Evolutionary conservation across 176 grass and related monocot genomes (phyloP), one percentile per base, ranked within the genome.

Genomic region (Oryza punctata): DNA sequence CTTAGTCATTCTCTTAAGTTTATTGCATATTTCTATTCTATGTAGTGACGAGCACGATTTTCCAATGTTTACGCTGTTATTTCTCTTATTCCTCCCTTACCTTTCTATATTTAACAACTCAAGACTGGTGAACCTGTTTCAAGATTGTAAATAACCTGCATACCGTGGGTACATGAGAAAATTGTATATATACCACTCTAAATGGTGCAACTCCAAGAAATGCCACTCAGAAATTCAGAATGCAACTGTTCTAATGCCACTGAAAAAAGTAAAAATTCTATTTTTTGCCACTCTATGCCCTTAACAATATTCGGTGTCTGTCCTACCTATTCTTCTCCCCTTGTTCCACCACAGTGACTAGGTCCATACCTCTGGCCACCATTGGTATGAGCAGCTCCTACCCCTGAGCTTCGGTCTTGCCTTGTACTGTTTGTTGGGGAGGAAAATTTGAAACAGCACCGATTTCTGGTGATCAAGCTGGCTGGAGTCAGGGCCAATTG

Each of bases 31-130:
- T 12, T 45, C 54, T 70, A 63, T 60, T 70, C 25, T 63, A 33
- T 64, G 41, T 50, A 63, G 67, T 71, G 23, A 41, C 19, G 60
- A 85, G 32, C 26, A 32, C 52, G 46, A 45, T 23, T 80, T 75
- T 75, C 46, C 15, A 49, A 18, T 69, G 73, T 65, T 72, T 33
- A 33, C 35, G 6, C 27, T 29, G 19, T 33, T 78, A 32, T 7
- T 63, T 43, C 18, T 64, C 64, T 38, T 47, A 14, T 65, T 72
- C 8, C 28, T 71, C 82, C 19, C 61, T 15, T 15, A 44, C 21
- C 12, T 1, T 44, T 43, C 28, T 67, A 0, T 46, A 15, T 47
- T 82, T 44, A 21, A 43, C 19, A 54, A 52, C 46, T 27, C 15
- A 32, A 19, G 57, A 9, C 37, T 65, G 19, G 35, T 72, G 41